These are phyloP conservation scores for Neopestalotiopsis rosae DNA, from an alignment of 2,329 filamentous ascomycete genomes.

Conservation along the genomic window DNA sequence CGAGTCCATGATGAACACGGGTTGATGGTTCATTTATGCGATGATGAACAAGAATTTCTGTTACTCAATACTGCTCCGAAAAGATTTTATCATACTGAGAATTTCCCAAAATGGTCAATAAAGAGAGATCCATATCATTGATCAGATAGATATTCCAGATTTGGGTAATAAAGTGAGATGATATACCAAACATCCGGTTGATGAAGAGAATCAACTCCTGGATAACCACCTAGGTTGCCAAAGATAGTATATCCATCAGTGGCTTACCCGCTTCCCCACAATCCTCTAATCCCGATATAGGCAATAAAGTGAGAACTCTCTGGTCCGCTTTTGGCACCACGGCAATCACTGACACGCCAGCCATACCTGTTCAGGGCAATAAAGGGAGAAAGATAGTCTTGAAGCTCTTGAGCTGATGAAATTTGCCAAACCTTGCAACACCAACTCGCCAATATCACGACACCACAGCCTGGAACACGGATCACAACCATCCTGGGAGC, in stretches of 20 bases:
- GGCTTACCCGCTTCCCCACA: not conserved
- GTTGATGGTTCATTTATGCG: not conserved
- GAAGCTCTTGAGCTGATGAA: no score
- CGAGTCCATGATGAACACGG: not conserved
- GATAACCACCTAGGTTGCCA: no score
- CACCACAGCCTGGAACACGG: no score
- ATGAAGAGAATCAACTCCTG: no score
- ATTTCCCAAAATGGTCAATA: not conserved
- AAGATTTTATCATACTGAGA: not conserved
- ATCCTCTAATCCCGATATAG: not conserved
- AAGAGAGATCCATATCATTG: not conserved
- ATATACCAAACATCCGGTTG: no score
- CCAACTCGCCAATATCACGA: no score
- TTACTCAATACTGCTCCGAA: not conserved
- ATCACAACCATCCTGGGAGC: no score
- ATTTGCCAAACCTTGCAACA: no score
- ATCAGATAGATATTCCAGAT: not conserved
- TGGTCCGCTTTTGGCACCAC: not conserved
- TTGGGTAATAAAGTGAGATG: not conserved
- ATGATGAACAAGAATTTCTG: not conserved
- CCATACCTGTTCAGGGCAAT: not conserved
- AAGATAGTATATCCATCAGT: not conserved
- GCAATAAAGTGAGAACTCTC: constrained; percentile 3
- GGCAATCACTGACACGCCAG: not conserved
- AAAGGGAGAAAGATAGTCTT: not conserved